Conservation (phyloP, 2,329 filamentous ascomycete genomes). For the Penicillium occitanis region DNA sequence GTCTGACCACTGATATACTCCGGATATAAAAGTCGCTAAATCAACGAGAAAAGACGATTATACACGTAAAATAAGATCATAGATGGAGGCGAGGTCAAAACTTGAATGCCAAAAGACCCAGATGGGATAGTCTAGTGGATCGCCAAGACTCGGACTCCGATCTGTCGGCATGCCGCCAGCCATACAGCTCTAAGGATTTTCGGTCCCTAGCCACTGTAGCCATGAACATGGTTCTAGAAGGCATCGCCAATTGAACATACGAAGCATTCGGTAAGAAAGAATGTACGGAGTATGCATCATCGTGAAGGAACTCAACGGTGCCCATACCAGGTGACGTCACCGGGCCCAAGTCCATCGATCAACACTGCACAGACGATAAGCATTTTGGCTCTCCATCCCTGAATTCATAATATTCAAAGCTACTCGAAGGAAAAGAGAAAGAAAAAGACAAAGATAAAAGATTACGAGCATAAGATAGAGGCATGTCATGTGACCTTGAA, state of each 20-base stretch:
- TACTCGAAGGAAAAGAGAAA: not conserved
- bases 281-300: not conserved
- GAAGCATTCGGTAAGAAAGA: not conserved
- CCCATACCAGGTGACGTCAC: not conserved
- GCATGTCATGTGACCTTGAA: not conserved
- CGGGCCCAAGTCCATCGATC: not conserved
- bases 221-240: not conserved
- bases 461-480: not conserved
- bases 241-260: not conserved
- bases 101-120: not conserved
- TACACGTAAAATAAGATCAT: not conserved
- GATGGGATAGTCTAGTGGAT: not conserved
- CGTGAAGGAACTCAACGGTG: not conserved
- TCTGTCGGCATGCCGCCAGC: conserved; percentile 1
- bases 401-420: no score
- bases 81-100: not conserved
- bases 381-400: not conserved
- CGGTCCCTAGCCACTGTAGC: not conserved
- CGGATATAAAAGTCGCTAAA: not conserved
- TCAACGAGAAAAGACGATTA: not conserved
- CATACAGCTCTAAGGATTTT: not conserved
- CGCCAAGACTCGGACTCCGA: not conserved
- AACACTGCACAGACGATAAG: not conserved
- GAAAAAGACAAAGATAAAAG: not conserved
- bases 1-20: no score